Conservation (phyloP, 345 rosid species). For the Eutrema yunnanense region DNA sequence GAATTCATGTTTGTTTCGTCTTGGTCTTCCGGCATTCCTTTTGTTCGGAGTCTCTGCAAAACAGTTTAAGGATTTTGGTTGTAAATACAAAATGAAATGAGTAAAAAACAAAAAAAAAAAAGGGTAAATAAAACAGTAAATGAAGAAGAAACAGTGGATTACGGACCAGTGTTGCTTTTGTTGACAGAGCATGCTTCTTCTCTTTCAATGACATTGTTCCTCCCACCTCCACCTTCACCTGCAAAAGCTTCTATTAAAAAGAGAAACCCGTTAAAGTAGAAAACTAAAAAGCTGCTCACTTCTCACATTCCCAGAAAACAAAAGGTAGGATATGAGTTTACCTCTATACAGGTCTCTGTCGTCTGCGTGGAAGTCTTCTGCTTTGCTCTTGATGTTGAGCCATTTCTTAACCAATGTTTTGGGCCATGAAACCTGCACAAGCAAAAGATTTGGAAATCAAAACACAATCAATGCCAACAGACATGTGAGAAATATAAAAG, state of each 20-base stretch:
- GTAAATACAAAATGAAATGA: not conserved
- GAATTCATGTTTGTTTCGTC: slow-evolving; percentile 52
- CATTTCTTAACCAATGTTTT: slow-evolving; percentile 93
- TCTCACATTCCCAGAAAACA: slow-evolving; percentile 13
- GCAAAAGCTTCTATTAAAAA: slow-evolving; percentile 41
- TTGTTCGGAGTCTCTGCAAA: slow-evolving; percentile 45
- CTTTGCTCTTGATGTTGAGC: slow-evolving; percentile 81
- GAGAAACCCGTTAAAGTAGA: slow-evolving; percentile 36
- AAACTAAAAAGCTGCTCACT: slow-evolving; percentile 41
- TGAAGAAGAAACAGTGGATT: slow-evolving; percentile 24
- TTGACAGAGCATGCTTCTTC: slow-evolving; percentile 78
- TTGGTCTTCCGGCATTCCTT: slow-evolving; percentile 46
- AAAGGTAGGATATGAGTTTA: not conserved
- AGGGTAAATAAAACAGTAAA: not conserved
- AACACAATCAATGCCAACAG: not conserved
- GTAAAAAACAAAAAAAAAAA: not conserved
- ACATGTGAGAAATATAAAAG: not conserved
- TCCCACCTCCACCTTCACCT: too few species aligned
- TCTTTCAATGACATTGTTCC: slow-evolving; percentile 58
- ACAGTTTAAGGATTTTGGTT: not conserved
- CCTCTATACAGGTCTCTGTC: slow-evolving; percentile 19
- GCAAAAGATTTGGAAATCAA: not conserved
- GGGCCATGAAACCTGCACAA: slow-evolving; percentile 84
- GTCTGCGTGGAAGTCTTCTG: slow-evolving; percentile 67
- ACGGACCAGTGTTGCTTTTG: slow-evolving; percentile 84